Percentiles rank a stretch among this genome's conserved stretches.
Evolutionary conservation across 1,139 yeast genomes (phyloP).

Genomic region (Sugiyamaella grinbergsii): DNA sequence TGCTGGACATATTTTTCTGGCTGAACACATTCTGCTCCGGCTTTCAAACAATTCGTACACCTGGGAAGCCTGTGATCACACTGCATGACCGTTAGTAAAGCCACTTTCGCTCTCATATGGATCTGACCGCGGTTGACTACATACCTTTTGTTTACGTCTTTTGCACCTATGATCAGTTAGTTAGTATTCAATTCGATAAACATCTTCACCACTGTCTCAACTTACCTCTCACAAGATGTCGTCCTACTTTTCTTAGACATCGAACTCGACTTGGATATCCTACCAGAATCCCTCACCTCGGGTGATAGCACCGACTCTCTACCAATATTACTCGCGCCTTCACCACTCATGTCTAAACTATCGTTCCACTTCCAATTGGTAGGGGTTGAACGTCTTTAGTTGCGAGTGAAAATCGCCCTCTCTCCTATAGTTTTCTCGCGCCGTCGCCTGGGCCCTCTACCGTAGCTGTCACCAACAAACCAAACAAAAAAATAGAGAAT

Average conservation of each 20-base stretch:
- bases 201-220: too few species aligned
- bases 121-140: too few species aligned
- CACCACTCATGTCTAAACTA: slow-evolving; percentile 2
- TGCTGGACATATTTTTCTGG: slow-evolving; percentile 53
- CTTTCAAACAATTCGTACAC: slow-evolving; percentile 62
- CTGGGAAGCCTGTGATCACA: slow-evolving; percentile 63
- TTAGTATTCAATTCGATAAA: neutral
- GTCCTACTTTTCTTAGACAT: slow-evolving; percentile 28
- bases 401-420: too few species aligned
- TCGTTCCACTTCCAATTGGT: neutral
- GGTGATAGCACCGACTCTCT: slow-evolving; percentile 14
- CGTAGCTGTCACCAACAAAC: neutral
- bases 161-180: slow-evolving; percentile 29
- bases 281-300: slow-evolving; percentile 1
- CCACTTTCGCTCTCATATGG: neutral
- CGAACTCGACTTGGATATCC: slow-evolving; percentile 12
- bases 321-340: neutral
- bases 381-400: neutral
- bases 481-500: neutral
- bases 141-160: slow-evolving; percentile 34
- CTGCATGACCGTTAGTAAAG: slow-evolving; percentile 30
- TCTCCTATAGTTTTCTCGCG: too few species aligned
- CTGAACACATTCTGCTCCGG: slow-evolving; percentile 58
- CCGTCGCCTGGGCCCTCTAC: neutral
- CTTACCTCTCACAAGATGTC: slow-evolving; percentile 37